Percentiles rank a stretch among this genome's conserved stretches.
phyloP scores from a whole-genome alignment of 306 rosid species.

The Cucurbita argyrosperma region DNA sequence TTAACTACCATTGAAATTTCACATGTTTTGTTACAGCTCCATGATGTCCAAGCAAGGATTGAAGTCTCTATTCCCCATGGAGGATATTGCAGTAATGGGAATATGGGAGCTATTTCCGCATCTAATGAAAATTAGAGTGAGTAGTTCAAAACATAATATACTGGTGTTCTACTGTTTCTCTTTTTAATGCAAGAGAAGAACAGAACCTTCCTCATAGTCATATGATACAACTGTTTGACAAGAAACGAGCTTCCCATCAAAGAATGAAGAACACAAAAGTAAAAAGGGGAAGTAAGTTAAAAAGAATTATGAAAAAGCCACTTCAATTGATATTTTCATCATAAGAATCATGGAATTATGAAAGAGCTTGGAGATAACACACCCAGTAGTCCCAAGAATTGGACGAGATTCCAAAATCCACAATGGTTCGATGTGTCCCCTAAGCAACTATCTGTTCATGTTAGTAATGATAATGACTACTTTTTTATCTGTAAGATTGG shows the following conservation, averaged over 20 bases:
- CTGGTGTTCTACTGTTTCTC: background rate
- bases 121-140: slow-evolving; percentile 53
- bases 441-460: background rate
- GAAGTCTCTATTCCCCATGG: slow-evolving; percentile 56
- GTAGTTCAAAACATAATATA: slow-evolving; percentile 10
- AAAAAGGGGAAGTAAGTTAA: background rate
- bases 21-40: slow-evolving; percentile 32
- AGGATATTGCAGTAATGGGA: slow-evolving; percentile 86
- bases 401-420: background rate
- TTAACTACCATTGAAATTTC: background rate
- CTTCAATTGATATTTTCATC: background rate
- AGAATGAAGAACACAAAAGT: background rate
- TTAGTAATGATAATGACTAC: background rate
- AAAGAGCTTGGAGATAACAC: background rate
- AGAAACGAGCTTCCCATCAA: background rate
- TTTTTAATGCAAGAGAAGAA: background rate
- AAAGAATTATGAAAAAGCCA: background rate
- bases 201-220: background rate
- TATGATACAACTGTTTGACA: background rate
- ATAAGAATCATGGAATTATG: background rate
- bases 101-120: slow-evolving; percentile 82
- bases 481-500: background rate
- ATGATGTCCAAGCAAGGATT: slow-evolving; percentile 66
- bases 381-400: background rate
- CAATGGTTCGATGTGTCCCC: background rate